These are phyloP conservation scores for Gastrolobium villosum DNA, from an alignment of 306 rosid species.

Conservation along the genomic window DNA sequence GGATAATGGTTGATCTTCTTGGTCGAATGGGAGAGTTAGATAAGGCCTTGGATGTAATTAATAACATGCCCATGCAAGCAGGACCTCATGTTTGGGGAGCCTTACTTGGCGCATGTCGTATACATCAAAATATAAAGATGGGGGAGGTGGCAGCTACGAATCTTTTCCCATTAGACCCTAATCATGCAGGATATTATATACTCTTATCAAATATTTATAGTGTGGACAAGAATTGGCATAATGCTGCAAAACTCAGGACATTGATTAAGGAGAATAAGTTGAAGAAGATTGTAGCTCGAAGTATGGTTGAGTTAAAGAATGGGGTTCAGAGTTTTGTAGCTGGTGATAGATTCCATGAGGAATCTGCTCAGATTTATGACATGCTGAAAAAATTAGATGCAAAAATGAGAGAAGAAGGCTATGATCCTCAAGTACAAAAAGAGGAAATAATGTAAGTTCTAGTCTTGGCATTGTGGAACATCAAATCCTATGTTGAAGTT, in stretches of 20 bases:
- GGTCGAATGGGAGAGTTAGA: slow-evolving; percentile 84
- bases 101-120: slow-evolving; percentile 80
- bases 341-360: slow-evolving; percentile 58
- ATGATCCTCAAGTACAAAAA: slow-evolving; percentile 34
- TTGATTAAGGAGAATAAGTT: slow-evolving; percentile 66
- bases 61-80: slow-evolving; percentile 60
- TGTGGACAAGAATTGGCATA: slow-evolving; percentile 71
- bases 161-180: slow-evolving; percentile 68
- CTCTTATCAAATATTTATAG: slow-evolving; percentile 78
- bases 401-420: slow-evolving; percentile 61
- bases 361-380: slow-evolving; percentile 59
- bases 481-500: neutral
- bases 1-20: slow-evolving; percentile 87
- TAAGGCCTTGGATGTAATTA: slow-evolving; percentile 66
- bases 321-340: slow-evolving; percentile 66
- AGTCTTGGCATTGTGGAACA: neutral
- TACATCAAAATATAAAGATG: slow-evolving; percentile 68
- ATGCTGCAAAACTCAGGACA: slow-evolving; percentile 65
- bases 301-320: slow-evolving; percentile 62
- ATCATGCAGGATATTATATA: slow-evolving; percentile 70
- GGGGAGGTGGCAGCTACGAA: slow-evolving; percentile 79
- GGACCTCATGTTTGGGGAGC: slow-evolving; percentile 86
- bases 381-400: slow-evolving; percentile 63
- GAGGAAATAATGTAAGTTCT: slow-evolving; percentile 39
- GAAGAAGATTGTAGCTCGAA: slow-evolving; percentile 70